Conservation (phyloP, 129 eudicot species). For the Ambrosia trifida region DNA sequence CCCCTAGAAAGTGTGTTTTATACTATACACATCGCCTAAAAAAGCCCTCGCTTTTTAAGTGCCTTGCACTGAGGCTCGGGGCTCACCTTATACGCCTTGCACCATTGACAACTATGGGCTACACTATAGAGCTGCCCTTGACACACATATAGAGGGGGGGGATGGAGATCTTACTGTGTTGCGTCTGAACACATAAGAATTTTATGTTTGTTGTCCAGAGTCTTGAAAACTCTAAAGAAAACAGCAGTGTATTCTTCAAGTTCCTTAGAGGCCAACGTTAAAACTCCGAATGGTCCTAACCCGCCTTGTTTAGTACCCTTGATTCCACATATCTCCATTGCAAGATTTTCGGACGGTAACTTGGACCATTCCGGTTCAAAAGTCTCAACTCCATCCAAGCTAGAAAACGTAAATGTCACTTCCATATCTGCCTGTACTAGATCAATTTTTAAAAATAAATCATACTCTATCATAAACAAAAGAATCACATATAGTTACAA, state of each 20-base stretch:
- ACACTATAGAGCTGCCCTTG: too few species aligned
- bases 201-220: constrained; percentile 22
- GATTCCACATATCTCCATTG: constrained; percentile 43
- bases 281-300: constrained; percentile 56
- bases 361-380: constrained; percentile 55
- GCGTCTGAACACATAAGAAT: constrained; percentile 71
- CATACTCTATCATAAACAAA: neutral
- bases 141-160: neutral
- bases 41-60: too few species aligned
- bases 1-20: too few species aligned
- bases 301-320: constrained; percentile 57
- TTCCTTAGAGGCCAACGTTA: constrained; percentile 51
- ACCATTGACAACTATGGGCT: too few species aligned
- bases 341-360: constrained; percentile 37
- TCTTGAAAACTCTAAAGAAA: constrained; percentile 51
- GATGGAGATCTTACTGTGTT: constrained; percentile 16
- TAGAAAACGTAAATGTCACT: constrained; percentile 50
- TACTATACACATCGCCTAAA: too few species aligned
- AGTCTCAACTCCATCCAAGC: constrained; percentile 60
- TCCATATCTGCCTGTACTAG: constrained; percentile 64
- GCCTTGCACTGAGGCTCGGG: too few species aligned
- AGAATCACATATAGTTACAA: neutral
- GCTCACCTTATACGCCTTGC: too few species aligned
- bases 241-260: constrained; percentile 59
- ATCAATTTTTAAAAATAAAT: neutral